Conservation (phyloP, 371 early-diverging fungal genomes). For the Rhizopus sp. region DNA sequence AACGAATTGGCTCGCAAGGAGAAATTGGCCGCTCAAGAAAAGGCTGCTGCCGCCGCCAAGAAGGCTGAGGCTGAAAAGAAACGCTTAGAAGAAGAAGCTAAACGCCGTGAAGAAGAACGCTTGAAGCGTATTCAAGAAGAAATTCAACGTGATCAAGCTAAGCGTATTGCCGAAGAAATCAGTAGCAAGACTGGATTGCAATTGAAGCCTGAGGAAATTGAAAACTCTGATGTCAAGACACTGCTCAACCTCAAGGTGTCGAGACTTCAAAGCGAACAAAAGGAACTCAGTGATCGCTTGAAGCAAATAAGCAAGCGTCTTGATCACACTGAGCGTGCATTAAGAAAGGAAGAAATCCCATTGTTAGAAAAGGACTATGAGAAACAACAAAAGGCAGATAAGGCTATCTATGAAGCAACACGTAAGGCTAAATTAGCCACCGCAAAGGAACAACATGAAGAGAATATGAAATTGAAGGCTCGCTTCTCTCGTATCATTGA, state of each 20-base stretch:
- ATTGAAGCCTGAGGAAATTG: conserved; percentile 82
- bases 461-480: conserved; percentile 74
- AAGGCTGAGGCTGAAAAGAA: conserved; percentile 88
- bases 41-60: conserved; percentile 67
- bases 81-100: conserved; percentile 83
- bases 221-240: conserved; percentile 80
- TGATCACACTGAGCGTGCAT: conserved; percentile 97
- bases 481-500: conserved; percentile 78
- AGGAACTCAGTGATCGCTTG: conserved; percentile 75
- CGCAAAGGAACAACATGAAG: conserved; percentile 67
- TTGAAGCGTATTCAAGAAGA: conserved; percentile 75
- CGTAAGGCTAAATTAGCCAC: conserved; percentile 68
- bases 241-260: conserved; percentile 86
- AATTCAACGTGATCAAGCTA: conserved; percentile 83
- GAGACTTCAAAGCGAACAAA: conserved; percentile 89
- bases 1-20: conserved; percentile 76
- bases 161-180: conserved; percentile 86
- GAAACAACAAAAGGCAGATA: conserved; percentile 83
- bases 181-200: conserved; percentile 81
- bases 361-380: conserved; percentile 91
- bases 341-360: conserved; percentile 92
- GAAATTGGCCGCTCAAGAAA: conserved; percentile 79
- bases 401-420: conserved; percentile 76
- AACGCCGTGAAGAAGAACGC: conserved; percentile 85
- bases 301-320: conserved; percentile 76